These are phyloP conservation scores for Lasiodiplodia hormozganensis DNA, from an alignment of 2,329 filamentous ascomycete genomes.

Conservation along the genomic window DNA sequence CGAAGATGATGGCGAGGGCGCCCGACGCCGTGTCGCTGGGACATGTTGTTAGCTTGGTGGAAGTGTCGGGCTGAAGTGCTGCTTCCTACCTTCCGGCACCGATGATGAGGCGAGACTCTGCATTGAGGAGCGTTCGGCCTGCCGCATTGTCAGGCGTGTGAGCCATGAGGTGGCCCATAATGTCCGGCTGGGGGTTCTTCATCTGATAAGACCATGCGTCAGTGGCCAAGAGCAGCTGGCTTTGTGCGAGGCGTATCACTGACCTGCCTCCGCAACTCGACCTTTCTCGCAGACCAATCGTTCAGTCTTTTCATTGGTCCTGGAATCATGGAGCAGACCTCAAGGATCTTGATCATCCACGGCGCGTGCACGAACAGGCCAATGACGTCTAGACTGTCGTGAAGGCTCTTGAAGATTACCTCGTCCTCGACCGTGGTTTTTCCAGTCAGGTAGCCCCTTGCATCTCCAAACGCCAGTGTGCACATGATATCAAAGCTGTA, in stretches of 20 bases:
- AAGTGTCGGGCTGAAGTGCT: too few species aligned
- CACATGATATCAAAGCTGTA: slow-evolving; percentile 57
- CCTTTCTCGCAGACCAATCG: slow-evolving; percentile 36
- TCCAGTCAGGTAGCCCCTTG: slow-evolving; percentile 49
- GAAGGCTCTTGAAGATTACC: slow-evolving; percentile 44
- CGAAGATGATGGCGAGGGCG: slow-evolving; percentile 12
- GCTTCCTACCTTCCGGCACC: slow-evolving; percentile 36
- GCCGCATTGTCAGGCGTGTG: slow-evolving; percentile 32
- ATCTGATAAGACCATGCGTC: background rate
- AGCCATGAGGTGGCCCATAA: slow-evolving; percentile 37
- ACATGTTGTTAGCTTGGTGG: background rate
- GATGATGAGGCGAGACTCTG: slow-evolving; percentile 42
- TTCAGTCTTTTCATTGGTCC: slow-evolving; percentile 39
- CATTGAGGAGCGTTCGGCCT: slow-evolving; percentile 36
- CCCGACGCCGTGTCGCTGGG: slow-evolving; percentile 16
- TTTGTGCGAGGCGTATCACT: background rate
- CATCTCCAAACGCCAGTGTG: slow-evolving; percentile 51
- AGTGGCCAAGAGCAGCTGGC: background rate
- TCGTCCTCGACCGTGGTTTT: slow-evolving; percentile 36
- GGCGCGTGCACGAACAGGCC: slow-evolving; percentile 39
- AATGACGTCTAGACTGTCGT: slow-evolving; percentile 41
- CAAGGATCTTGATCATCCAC: slow-evolving; percentile 39
- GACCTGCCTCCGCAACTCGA: slow-evolving; percentile 37
- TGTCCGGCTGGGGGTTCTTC: slow-evolving; percentile 34
- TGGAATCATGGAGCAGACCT: slow-evolving; percentile 33